Percentiles rank a stretch among this genome's conserved stretches.
Conservation (phyloP, 306 rosid species). For the Senna siamea region DNA sequence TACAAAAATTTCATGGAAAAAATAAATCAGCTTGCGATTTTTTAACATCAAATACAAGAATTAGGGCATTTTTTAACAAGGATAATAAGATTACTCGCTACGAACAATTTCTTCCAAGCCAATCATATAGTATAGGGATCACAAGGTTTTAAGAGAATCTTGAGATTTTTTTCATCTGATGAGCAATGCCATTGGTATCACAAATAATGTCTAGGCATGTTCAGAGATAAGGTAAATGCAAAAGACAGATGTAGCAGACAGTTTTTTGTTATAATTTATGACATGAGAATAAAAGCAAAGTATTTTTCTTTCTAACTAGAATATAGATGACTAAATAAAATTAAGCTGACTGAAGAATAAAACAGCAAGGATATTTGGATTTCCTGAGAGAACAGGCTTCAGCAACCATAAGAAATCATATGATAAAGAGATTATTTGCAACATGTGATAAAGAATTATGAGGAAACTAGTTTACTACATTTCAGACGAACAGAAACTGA, state of each 20-base stretch:
- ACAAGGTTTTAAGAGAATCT: background rate
- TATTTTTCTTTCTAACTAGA: background rate
- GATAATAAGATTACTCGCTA: background rate
- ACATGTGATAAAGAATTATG: background rate
- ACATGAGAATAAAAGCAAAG: background rate
- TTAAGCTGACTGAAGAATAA: background rate
- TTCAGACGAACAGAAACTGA: constrained; percentile 5
- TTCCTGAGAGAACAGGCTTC: background rate
- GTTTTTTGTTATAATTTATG: background rate
- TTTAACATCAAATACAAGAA: too few species aligned
- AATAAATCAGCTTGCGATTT: constrained; percentile 32
- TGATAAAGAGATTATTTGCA: background rate
- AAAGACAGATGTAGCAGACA: constrained; percentile 7
- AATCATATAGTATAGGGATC: background rate
- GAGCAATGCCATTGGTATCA: background rate
- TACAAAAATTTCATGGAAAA: constrained; percentile 35
- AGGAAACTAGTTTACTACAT: background rate
- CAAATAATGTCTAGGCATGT: background rate
- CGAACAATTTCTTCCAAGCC: background rate
- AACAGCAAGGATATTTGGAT: background rate
- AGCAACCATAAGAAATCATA: background rate
- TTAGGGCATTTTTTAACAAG: background rate
- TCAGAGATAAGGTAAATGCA: background rate
- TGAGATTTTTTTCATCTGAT: background rate
- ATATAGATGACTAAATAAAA: background rate